These are phyloP conservation scores for Forsythia suspensa DNA, from an alignment of 257 asterid species.

Conservation along the genomic window DNA sequence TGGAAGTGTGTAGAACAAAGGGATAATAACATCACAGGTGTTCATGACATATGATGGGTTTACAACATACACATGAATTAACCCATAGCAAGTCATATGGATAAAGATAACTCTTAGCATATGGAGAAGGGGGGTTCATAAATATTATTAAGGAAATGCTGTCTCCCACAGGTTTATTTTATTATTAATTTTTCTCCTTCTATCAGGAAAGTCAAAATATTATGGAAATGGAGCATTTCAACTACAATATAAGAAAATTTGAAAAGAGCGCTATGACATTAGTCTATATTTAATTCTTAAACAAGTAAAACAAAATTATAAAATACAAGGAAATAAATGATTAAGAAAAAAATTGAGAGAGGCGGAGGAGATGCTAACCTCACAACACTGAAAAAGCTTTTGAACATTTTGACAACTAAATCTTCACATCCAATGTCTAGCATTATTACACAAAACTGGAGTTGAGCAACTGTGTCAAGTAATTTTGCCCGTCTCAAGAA, in stretches of 20 bases:
- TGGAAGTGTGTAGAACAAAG: too few species aligned
- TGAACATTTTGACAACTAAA: constrained; percentile 72
- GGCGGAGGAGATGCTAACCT: constrained; percentile 49
- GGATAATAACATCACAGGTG: background rate
- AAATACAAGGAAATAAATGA: constrained; percentile 7
- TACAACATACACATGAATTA: background rate
- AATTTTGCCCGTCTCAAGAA: constrained; percentile 55
- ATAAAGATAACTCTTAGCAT: background rate
- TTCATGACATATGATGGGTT: background rate
- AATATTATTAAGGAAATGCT: background rate
- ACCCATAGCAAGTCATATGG: background rate
- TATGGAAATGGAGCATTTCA: background rate
- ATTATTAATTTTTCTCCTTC: background rate
- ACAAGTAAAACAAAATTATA: constrained; percentile 1
- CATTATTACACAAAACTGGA: constrained; percentile 65
- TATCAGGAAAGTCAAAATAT: background rate
- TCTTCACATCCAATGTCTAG: constrained; percentile 78
- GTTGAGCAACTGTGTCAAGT: constrained; percentile 68
- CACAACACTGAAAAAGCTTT: constrained; percentile 58
- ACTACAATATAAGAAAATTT: background rate
- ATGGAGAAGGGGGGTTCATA: background rate
- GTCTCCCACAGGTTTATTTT: background rate
- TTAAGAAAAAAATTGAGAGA: background rate
- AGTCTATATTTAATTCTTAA: background rate
- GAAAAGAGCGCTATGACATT: background rate